These are phyloP conservation scores for Dioscorea dumetorum DNA, from an alignment of 106 monocot species.

Conservation along the genomic window DNA sequence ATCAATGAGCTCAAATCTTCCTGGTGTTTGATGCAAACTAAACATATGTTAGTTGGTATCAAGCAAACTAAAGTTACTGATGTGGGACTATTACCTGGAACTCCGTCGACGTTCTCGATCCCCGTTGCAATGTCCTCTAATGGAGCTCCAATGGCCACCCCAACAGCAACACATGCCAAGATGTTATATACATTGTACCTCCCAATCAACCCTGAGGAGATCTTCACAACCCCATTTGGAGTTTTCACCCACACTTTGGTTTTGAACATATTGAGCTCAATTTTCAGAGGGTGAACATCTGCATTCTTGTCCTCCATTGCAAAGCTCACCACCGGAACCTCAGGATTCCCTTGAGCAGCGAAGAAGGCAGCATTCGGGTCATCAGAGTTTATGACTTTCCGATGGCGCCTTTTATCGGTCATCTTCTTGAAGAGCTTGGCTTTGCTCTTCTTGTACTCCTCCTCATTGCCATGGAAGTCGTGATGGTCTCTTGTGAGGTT, in stretches of 20 bases:
- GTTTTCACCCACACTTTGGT: background rate
- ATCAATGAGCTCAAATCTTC: background rate
- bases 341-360: background rate
- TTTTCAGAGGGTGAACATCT: background rate
- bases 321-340: background rate
- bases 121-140: background rate
- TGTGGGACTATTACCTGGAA: background rate
- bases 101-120: background rate
- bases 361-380: background rate
- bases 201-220: background rate
- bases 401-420: background rate
- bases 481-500: background rate
- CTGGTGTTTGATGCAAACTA: too few species aligned
- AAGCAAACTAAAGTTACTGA: too few species aligned
- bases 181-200: background rate
- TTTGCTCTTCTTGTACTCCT: background rate
- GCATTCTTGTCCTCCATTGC: background rate
- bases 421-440: background rate
- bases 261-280: background rate
- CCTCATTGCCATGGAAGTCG: background rate
- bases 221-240: background rate
- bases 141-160: background rate
- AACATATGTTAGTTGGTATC: too few species aligned
- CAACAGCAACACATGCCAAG: background rate
- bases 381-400: background rate